A percentile compares a stretch with the other conserved stretches of the same genome.
These are phyloP conservation scores for Boletus vermiculosoides DNA, from an alignment of 768 basidiomycete genomes.

Conservation along the genomic window DNA sequence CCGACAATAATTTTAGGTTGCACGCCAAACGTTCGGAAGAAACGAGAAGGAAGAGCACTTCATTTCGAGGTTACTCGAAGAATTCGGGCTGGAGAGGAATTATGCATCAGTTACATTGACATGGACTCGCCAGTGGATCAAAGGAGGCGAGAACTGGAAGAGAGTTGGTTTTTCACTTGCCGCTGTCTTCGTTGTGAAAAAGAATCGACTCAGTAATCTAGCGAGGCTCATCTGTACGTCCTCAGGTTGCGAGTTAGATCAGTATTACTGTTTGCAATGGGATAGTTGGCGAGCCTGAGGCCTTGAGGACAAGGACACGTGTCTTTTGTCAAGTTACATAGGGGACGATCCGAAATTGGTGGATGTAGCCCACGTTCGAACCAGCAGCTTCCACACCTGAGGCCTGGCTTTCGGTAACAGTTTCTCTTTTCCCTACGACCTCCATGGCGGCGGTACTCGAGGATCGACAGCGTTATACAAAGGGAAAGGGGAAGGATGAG, in stretches of 20 bases:
- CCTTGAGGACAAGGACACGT: not conserved
- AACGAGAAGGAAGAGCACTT: conserved; percentile 42
- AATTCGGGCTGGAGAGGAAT: conserved; percentile 49
- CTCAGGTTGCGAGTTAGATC: not conserved
- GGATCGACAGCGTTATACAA: conserved; percentile 11
- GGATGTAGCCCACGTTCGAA: conserved; percentile 18
- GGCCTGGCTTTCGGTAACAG: not conserved
- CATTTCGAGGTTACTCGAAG: conserved; percentile 46
- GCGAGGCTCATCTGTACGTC: not conserved
- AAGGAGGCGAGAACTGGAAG: conserved; percentile 41
- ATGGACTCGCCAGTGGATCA: conserved; percentile 30
- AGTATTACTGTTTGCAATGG: not conserved
- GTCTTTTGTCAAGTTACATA: not conserved
- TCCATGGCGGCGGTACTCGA: conserved; percentile 23
- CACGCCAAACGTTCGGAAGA: conserved; percentile 50
- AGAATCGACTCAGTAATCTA: conserved; percentile 10
- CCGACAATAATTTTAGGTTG: conserved; percentile 41
- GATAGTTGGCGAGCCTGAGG: too few species aligned
- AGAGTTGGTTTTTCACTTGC: conserved; percentile 60
- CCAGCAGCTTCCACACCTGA: conserved; percentile 2
- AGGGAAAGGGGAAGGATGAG: conserved; percentile 30
- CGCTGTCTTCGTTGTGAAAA: conserved; percentile 44
- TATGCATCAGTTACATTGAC: conserved; percentile 59
- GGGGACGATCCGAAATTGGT: conserved; percentile 9
- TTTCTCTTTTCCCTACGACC: conserved; percentile 10